phyloP scores from a whole-genome alignment of 1,284 basidiomycete species.

The Phylloboletellus chloephorus region DNA sequence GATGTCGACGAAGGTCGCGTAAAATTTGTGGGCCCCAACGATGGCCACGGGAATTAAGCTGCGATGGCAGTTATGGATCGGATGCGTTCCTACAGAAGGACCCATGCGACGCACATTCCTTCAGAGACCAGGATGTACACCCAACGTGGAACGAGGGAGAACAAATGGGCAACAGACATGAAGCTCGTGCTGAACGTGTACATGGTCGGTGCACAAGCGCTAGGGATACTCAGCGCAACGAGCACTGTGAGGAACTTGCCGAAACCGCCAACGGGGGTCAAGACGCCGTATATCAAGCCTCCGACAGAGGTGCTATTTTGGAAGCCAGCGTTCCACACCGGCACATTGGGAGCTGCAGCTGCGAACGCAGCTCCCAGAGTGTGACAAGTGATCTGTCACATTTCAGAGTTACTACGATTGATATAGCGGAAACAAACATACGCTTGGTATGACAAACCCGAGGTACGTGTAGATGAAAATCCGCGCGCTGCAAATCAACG shows the following conservation, averaged over 20 bases:
- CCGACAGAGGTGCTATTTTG: conserved; percentile 50
- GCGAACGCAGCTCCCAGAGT: conserved; percentile 62
- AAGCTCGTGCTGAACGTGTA: conserved; percentile 72
- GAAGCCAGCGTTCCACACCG: conserved; percentile 53
- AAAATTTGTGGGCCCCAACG: conserved; percentile 54
- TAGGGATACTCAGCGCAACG: conserved; percentile 45
- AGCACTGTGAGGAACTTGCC: conserved; percentile 48
- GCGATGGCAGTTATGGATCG: background rate
- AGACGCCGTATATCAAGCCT: conserved; percentile 53
- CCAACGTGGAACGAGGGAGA: conserved; percentile 63
- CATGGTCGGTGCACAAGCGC: conserved; percentile 65
- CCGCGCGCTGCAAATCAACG: conserved; percentile 30
- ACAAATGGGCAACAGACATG: conserved; percentile 52
- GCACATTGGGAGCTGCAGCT: conserved; percentile 51
- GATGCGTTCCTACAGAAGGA: background rate
- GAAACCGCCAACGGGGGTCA: conserved; percentile 49
- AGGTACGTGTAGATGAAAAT: conserved; percentile 64
- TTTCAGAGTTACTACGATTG: conserved; percentile 1
- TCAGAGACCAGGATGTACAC: conserved; percentile 66
- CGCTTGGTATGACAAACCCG: conserved; percentile 57
- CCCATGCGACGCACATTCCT: conserved; percentile 48
- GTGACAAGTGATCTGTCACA: conserved; percentile 49
- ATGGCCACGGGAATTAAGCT: conserved; percentile 58
- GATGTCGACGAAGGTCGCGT: conserved; percentile 51
- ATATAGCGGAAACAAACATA: conserved; percentile 29